A percentile compares a stretch with the other conserved stretches of the same genome.
phyloP scores from a whole-genome alignment of 2,329 filamentous ascomycete species.

The Nemania serpens region DNA sequence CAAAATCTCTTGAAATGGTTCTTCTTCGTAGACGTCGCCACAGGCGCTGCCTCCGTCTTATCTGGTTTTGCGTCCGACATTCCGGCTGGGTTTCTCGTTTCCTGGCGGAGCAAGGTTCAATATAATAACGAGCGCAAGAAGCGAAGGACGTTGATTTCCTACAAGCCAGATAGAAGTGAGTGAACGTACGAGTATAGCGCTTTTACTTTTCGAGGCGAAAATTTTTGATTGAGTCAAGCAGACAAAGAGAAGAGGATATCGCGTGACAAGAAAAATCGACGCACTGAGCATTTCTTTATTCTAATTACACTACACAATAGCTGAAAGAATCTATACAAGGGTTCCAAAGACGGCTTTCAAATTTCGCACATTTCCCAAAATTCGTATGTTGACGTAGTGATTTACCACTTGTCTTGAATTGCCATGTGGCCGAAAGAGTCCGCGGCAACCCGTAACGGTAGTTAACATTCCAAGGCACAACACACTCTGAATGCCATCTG shows the following conservation, averaged over 20 bases:
- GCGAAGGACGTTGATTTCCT: background rate
- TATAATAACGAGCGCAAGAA: background rate
- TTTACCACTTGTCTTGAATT: too few species aligned
- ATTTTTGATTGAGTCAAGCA: background rate
- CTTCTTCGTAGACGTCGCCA: conserved; percentile 38
- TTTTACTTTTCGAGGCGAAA: background rate
- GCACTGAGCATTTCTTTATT: too few species aligned
- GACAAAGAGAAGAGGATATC: background rate
- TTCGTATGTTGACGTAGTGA: too few species aligned
- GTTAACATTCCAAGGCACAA: too few species aligned
- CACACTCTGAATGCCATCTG: too few species aligned
- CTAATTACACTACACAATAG: too few species aligned
- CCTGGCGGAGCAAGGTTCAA: background rate
- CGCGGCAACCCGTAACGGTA: too few species aligned
- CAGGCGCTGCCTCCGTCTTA: background rate
- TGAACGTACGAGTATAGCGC: background rate
- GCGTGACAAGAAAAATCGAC: background rate
- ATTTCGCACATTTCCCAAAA: too few species aligned
- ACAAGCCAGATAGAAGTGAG: background rate
- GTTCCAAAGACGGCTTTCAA: too few species aligned
- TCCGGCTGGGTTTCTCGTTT: conserved; percentile 1
- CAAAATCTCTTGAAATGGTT: conserved; percentile 61
- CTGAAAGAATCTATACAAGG: too few species aligned
- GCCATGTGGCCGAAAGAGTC: too few species aligned
- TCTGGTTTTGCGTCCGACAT: conserved; percentile 15